Base-by-base conservation (phyloP, 805 yeast species). In the Barnettozyma sp. region DNA sequence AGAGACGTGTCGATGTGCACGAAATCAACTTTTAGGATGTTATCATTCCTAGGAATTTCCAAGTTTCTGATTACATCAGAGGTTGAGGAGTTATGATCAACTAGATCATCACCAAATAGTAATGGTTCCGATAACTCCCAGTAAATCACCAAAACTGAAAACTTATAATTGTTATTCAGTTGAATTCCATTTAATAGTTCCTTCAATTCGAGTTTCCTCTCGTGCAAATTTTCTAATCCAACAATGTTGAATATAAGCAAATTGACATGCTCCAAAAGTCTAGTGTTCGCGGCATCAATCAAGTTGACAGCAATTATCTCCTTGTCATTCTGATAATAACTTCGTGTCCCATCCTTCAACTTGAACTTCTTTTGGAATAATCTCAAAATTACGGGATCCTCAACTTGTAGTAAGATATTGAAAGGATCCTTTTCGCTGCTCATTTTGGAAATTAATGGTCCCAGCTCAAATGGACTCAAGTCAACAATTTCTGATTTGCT, bases 211-310 rank as follows among this genome's bases (percentile, higher is more conserved):
- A 33, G 8, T 17, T 35, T 31, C 46, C 60, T 48, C 41, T 62
- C 25, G 54, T 60, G 38, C 42, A 65, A 38, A 47, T 59, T 40
- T 41, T 58, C 38, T 50, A 41, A 38, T 48, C 63, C 55, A 54
- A 47, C 63, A n/a, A 66, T 53, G 38, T 62, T 65, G 39, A 62
- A 64, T 3, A 65, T 51, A 12, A 65, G 36, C 3, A 63, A 21
- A 33, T 61, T 64, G 0, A 58, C 45, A 36, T 60, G 45, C 9
- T 46, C 48, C 26, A 59, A 56, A 1, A 28, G 30, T 2, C 41
- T 33, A 4, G 60, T 52, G 18, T 52, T 42, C 24, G 54, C 56
- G 14, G 45, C 40, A 28, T 46, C 48, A 10, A 53, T 47, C 14
- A 54, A 49, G 13, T 36, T 40, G 4, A 63, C 43, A 3, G 40